Percentiles rank a stretch among this genome's conserved stretches.
Evolutionary conservation across 2,329 filamentous ascomycete species (phyloP).

Genomic region (Aureobasidium namibiae): DNA sequence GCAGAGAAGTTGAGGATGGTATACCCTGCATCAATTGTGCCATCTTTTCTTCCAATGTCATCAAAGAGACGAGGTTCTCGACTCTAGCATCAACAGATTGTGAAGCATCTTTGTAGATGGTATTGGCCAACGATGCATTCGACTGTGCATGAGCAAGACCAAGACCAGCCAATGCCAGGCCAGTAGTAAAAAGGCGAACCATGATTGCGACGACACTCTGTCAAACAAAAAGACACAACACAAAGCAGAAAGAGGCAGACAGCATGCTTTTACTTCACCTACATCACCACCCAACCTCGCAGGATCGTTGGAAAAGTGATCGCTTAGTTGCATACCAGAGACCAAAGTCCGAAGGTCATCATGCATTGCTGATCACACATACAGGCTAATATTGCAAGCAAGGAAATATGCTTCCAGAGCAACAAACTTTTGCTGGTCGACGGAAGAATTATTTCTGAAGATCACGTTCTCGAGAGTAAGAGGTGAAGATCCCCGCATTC

Average conservation of each 20-base stretch:
- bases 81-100: conserved; percentile 57
- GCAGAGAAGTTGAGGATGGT: background rate
- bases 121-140: conserved; percentile 26
- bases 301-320: background rate
- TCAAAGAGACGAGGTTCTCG: conserved; percentile 58
- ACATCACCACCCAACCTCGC: background rate
- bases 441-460: conserved; percentile 6
- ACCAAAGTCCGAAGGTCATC: background rate
- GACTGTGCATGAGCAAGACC: conserved; percentile 4
- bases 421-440: conserved; percentile 1
- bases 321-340: background rate
- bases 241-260: background rate
- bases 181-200: background rate
- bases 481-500: conserved; percentile 5
- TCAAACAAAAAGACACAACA: background rate
- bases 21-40: conserved; percentile 49
- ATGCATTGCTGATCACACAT: conserved; percentile 10
- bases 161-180: conserved; percentile 1
- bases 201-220: background rate
- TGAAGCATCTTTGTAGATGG: conserved; percentile 55
- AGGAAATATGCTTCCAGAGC: background rate
- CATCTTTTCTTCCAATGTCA: conserved; percentile 68
- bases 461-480: background rate
- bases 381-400: conserved; percentile 6
- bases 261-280: background rate